phyloP scores from a whole-genome alignment of 306 rosid genomes.

The Prunus kanzakura region DNA sequence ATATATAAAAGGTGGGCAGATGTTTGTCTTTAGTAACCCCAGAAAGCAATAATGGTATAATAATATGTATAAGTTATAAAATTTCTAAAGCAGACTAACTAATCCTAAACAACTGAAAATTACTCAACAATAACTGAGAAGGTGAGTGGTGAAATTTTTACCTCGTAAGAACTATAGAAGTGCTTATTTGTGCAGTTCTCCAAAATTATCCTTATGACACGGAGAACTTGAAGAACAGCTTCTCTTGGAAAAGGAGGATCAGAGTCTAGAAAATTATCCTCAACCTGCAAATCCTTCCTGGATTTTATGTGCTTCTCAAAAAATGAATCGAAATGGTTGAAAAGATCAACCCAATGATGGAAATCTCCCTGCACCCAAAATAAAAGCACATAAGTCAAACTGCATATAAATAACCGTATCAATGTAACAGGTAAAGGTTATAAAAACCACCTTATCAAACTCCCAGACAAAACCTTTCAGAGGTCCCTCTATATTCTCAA shows the following conservation, averaged over 20 bases:
- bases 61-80: background rate
- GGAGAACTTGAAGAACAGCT: conserved; percentile 88
- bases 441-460: conserved; percentile 74
- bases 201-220: conserved; percentile 81
- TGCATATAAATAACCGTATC: conserved; percentile 21
- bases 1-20: too few relatives aligned
- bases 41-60: background rate
- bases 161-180: conserved; percentile 96
- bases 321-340: conserved; percentile 92
- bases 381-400: conserved; percentile 32
- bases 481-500: conserved; percentile 83
- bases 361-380: conserved; percentile 84
- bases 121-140: background rate
- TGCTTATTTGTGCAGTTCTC: conserved; percentile 97
- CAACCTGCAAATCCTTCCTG: conserved; percentile 90
- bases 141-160: conserved; percentile 17
- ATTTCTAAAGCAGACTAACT: background rate
- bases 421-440: conserved; percentile 23
- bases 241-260: conserved; percentile 94
- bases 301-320: conserved; percentile 89
- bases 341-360: conserved; percentile 98
- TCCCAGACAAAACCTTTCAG: conserved; percentile 84
- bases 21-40: background rate
- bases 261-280: conserved; percentile 62
- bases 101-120: conserved; percentile 1